A percentile compares a stretch with the other conserved stretches of the same genome.
phyloP scores from a whole-genome alignment of 345 rosid genomes.

The Eucalyptus dawsonii region DNA sequence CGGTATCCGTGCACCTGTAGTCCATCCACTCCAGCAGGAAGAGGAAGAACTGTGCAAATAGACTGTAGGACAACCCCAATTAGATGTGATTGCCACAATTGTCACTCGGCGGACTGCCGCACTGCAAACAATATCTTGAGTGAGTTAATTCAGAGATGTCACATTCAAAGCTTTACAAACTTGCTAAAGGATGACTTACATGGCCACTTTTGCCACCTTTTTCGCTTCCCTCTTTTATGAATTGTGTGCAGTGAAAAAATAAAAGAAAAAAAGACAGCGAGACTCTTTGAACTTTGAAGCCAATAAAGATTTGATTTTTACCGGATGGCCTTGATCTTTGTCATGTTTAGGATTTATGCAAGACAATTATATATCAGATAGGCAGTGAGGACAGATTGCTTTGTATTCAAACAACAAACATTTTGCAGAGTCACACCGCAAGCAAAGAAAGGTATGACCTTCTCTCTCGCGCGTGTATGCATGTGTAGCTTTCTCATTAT shows the following conservation, averaged over 20 bases:
- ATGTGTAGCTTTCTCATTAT: neutral
- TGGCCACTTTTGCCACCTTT: constrained; percentile 37
- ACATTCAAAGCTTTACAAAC: constrained; percentile 25
- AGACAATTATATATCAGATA: neutral
- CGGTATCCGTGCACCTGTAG: constrained; percentile 39
- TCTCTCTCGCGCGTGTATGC: neutral
- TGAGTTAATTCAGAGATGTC: too few relatives aligned
- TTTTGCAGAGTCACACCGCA: neutral
- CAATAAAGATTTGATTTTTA: neutral
- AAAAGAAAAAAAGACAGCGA: neutral
- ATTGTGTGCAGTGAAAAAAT: neutral
- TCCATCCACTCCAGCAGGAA: constrained; percentile 62
- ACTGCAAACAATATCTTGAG: constrained; percentile 5
- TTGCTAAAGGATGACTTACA: constrained; percentile 32
- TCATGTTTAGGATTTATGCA: neutral
- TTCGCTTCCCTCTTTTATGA: neutral
- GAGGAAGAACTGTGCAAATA: constrained; percentile 40
- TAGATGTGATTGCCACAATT: constrained; percentile 31
- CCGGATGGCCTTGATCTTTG: neutral
- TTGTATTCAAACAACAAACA: constrained; percentile 9
- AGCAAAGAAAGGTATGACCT: constrained; percentile 39
- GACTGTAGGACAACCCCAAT: constrained; percentile 50
- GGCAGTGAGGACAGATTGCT: constrained; percentile 9
- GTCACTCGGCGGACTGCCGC: constrained; percentile 45
- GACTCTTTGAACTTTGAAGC: neutral